Evolutionary conservation across 1,284 basidiomycete species (phyloP).

Genomic region (Xanthoconium separans): DNA sequence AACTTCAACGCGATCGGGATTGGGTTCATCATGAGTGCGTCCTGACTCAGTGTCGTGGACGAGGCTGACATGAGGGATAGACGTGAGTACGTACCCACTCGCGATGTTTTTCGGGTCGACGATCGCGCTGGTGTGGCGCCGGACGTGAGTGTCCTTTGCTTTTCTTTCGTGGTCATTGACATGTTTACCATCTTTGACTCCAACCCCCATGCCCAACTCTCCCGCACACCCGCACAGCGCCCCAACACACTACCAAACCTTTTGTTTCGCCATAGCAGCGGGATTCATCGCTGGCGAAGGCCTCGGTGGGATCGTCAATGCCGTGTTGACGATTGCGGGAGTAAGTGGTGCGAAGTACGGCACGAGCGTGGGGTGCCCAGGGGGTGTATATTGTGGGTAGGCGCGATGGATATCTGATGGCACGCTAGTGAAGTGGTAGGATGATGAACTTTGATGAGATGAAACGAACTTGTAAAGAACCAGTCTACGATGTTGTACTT

Average conservation of each 20-base stretch:
- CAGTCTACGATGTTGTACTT: too few relatives aligned
- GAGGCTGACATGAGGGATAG: neutral
- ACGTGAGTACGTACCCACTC: conserved; percentile 10
- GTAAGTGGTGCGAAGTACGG: conserved; percentile 7
- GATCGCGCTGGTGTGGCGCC: conserved; percentile 3
- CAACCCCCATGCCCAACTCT: neutral
- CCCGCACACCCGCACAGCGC: neutral
- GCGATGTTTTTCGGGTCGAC: conserved; percentile 16
- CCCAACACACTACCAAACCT: neutral
- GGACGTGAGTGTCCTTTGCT: neutral
- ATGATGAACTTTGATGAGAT: neutral
- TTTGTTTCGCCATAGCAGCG: neutral
- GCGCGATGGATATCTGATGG: too few relatives aligned
- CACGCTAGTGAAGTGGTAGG: neutral
- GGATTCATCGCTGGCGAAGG: conserved; percentile 19
- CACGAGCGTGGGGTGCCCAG: conserved; percentile 9
- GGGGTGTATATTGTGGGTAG: conserved; percentile 8
- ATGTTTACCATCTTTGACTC: too few relatives aligned
- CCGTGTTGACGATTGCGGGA: conserved; percentile 12
- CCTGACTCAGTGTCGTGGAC: neutral
- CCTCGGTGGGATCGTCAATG: conserved; percentile 15
- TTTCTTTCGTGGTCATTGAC: neutral
- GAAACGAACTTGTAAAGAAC: too few relatives aligned
- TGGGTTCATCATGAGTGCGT: conserved; percentile 14
- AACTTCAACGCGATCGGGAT: conserved; percentile 17